Percentiles rank a stretch among this genome's conserved stretches.
Conservation (phyloP, 2,329 filamentous ascomycete genomes). For the Blastomyces silverae region DNA sequence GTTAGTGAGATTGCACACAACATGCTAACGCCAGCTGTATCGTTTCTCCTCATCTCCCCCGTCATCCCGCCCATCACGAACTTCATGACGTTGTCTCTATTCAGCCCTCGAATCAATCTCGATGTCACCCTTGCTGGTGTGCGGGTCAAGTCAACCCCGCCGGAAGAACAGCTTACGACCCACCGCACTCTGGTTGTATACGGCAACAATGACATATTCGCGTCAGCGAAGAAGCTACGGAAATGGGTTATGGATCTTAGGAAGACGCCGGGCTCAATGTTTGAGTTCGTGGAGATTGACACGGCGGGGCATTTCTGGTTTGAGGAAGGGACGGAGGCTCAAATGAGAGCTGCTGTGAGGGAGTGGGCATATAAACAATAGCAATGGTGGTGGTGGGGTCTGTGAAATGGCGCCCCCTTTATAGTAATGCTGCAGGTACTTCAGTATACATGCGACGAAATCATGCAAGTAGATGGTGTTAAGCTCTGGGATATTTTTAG, state of each 20-base stretch:
- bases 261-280: conserved; percentile 40
- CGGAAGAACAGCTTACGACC: conserved; percentile 49
- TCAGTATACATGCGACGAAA: background rate
- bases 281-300: conserved; percentile 45
- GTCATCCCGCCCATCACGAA: conserved; percentile 50
- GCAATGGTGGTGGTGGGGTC: conserved; percentile 11
- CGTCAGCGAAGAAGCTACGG: conserved; percentile 57
- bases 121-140: conserved; percentile 27
- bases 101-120: conserved; percentile 25
- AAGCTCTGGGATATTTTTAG: background rate
- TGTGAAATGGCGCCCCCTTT: background rate
- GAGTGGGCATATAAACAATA: conserved; percentile 34
- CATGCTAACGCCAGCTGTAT: conserved; percentile 28
- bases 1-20: conserved; percentile 19
- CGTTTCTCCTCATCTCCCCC: conserved; percentile 60
- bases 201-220: conserved; percentile 69
- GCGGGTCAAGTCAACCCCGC: conserved; percentile 35
- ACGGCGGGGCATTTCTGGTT: conserved; percentile 59
- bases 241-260: conserved; percentile 57
- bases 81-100: conserved; percentile 56
- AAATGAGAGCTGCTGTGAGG: conserved; percentile 37
- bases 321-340: conserved; percentile 45
- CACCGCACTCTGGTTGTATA: conserved; percentile 64
- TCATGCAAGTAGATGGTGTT: background rate
- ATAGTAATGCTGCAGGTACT: background rate